A percentile compares a stretch with the other conserved stretches of the same genome.
These are phyloP conservation scores for Salix brachista DNA, from an alignment of 345 rosid genomes.

Conservation along the genomic window DNA sequence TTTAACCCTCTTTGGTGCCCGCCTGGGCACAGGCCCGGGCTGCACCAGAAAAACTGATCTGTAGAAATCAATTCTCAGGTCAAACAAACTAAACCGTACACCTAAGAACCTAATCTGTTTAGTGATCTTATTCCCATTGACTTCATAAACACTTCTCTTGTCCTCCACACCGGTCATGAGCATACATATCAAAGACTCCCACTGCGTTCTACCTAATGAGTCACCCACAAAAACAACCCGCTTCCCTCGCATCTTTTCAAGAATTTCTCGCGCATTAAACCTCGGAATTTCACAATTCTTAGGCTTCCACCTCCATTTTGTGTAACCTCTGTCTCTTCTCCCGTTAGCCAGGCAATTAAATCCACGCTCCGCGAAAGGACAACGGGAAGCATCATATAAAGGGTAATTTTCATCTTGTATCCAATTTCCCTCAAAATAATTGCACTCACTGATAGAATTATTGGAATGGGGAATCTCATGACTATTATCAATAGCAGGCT, in stretches of 20 bases:
- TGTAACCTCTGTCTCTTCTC: constrained; percentile 48
- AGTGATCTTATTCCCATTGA: constrained; percentile 50
- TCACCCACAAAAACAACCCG: constrained; percentile 69
- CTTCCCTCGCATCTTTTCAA: constrained; percentile 52
- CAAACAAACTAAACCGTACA: constrained; percentile 42
- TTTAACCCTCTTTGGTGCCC: constrained; percentile 64
- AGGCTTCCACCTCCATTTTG: constrained; percentile 74
- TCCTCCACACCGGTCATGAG: constrained; percentile 69
- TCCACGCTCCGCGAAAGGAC: constrained; percentile 62
- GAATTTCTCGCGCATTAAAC: constrained; percentile 37
- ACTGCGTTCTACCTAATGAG: constrained; percentile 63
- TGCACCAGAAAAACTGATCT: constrained; percentile 65
- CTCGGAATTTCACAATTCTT: constrained; percentile 54
- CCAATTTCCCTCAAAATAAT: constrained; percentile 59
- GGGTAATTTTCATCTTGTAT: constrained; percentile 55
- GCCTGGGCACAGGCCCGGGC: constrained; percentile 46
- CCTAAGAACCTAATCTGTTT: constrained; percentile 53
- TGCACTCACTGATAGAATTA: constrained; percentile 30
- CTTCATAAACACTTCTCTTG: constrained; percentile 56
- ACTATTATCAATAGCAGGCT: constrained; percentile 20
- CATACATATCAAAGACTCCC: constrained; percentile 75
- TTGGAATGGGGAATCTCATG: constrained; percentile 25
- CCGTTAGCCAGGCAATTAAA: constrained; percentile 67
- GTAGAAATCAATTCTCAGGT: constrained; percentile 57
- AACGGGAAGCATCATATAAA: constrained; percentile 55